Conservation (phyloP, 2,329 filamentous ascomycete species). For the Onygenales sp. region DNA sequence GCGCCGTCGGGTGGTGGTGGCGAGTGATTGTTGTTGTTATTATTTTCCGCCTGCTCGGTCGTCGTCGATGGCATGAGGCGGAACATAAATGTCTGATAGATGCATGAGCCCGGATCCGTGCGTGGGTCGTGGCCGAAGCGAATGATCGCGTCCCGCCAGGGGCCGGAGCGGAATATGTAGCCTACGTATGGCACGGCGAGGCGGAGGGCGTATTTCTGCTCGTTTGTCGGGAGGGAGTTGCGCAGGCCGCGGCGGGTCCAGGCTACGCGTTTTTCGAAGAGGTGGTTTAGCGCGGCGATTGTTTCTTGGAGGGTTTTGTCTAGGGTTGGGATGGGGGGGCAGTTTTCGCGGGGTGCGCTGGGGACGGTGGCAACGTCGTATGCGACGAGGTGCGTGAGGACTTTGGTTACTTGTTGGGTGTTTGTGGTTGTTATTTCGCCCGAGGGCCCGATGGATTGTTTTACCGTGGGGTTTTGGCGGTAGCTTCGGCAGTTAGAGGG, state of each 20-base stretch:
- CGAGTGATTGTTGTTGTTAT: background rate
- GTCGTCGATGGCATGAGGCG: conserved; percentile 44
- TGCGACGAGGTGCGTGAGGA: conserved; percentile 48
- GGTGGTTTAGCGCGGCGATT: conserved; percentile 52
- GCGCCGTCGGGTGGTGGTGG: background rate
- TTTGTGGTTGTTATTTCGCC: conserved; percentile 51
- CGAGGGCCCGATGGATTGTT: conserved; percentile 48
- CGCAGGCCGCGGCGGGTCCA: conserved; percentile 77
- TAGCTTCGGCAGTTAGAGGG: conserved; percentile 47
- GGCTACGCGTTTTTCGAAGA: conserved; percentile 67
- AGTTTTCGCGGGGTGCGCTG: conserved; percentile 47
- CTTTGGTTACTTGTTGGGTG: conserved; percentile 50
- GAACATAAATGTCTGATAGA: conserved; percentile 86
- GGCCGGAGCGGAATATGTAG: conserved; percentile 87
- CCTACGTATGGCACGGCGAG: conserved; percentile 73
- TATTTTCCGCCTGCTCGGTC: conserved; percentile 18
- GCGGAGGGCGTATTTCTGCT: conserved; percentile 51
- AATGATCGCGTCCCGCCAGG: conserved; percentile 82
- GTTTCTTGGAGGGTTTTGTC: conserved; percentile 54
- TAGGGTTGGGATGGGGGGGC: conserved; percentile 40
- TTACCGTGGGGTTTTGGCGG: conserved; percentile 74
- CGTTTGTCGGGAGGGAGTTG: conserved; percentile 53
- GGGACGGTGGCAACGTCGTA: conserved; percentile 57
- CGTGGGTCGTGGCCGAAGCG: conserved; percentile 81
- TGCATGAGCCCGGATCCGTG: conserved; percentile 61